phyloP scores from a whole-genome alignment of 2,329 filamentous ascomycete species.

The Pseudogymnoascus sp. region DNA sequence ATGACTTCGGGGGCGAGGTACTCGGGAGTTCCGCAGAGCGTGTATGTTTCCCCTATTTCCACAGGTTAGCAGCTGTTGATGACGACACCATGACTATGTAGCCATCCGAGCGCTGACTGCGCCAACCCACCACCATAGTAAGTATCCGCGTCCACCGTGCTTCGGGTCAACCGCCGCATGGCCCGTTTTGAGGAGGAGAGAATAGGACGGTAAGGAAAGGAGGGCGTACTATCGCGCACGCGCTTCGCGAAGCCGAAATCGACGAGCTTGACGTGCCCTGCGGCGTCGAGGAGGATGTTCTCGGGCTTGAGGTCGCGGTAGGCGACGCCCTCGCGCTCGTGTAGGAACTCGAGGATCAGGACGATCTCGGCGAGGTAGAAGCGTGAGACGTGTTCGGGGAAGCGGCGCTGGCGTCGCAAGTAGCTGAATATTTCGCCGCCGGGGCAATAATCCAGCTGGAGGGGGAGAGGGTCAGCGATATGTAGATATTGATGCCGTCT shows the following conservation, averaged over 20 bases:
- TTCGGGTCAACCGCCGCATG: conserved; percentile 5
- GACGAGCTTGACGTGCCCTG: conserved; percentile 74
- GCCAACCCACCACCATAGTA: conserved; percentile 6
- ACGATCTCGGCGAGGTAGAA: conserved; percentile 84
- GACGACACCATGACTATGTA: not conserved
- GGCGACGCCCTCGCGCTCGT: conserved; percentile 70
- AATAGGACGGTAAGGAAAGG: conserved; percentile 8
- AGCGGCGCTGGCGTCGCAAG: conserved; percentile 65
- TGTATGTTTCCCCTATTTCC: conserved; percentile 61
- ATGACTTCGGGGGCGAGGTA: conserved; percentile 81
- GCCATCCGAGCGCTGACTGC: not conserved
- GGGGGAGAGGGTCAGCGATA: not conserved
- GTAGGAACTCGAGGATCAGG: conserved; percentile 69
- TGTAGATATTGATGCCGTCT: not conserved
- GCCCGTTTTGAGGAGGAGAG: not conserved
- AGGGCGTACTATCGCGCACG: conserved; percentile 47
- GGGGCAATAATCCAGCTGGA: conserved; percentile 64
- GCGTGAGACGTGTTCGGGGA: conserved; percentile 67
- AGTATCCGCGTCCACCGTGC: not conserved
- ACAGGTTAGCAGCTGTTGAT: not conserved
- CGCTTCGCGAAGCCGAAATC: conserved; percentile 83
- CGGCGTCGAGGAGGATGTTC: conserved; percentile 68
- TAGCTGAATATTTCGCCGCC: conserved; percentile 82
- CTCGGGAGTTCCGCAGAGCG: conserved; percentile 74
- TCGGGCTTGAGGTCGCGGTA: conserved; percentile 79